These are phyloP conservation scores for Neurospora discreta DNA, from an alignment of 495 filamentous ascomycete species.

Conservation along the genomic window DNA sequence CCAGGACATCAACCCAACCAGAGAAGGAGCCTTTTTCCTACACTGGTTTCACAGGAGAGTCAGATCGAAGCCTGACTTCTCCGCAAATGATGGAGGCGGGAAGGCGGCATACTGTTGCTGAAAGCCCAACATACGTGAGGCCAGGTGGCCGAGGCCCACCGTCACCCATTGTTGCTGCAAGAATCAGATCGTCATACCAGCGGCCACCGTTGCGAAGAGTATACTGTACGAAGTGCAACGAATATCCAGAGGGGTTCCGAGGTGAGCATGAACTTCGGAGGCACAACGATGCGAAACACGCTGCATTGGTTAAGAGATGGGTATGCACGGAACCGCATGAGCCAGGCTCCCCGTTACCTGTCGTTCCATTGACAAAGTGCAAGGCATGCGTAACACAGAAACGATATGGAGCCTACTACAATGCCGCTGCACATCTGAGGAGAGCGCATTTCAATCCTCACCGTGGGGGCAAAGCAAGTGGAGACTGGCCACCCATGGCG, in stretches of 20 bases:
- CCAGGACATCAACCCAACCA: constrained; percentile 5
- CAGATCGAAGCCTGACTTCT: constrained; percentile 20
- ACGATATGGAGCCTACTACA: constrained; percentile 96
- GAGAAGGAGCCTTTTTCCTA: constrained; percentile 17
- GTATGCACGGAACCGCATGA: constrained; percentile 47
- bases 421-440: constrained; percentile 85
- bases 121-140: constrained; percentile 32
- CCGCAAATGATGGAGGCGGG: constrained; percentile 23
- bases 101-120: constrained; percentile 38
- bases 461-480: constrained; percentile 76
- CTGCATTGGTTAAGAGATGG: constrained; percentile 62
- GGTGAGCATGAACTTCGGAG: constrained; percentile 88
- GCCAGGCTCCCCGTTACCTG: constrained; percentile 38
- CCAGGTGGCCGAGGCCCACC: constrained; percentile 25
- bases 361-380: constrained; percentile 69
- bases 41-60: constrained; percentile 21
- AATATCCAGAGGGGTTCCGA: constrained; percentile 80
- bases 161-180: constrained; percentile 33
- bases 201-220: constrained; percentile 71
- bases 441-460: constrained; percentile 76
- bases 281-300: constrained; percentile 76
- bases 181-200: constrained; percentile 59
- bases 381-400: constrained; percentile 69
- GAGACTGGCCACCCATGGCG: constrained; percentile 79
- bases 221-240: constrained; percentile 63